Evolutionary conservation across 1,284 basidiomycete genomes (phyloP).

Genomic region (Apiotrichum sp.): DNA sequence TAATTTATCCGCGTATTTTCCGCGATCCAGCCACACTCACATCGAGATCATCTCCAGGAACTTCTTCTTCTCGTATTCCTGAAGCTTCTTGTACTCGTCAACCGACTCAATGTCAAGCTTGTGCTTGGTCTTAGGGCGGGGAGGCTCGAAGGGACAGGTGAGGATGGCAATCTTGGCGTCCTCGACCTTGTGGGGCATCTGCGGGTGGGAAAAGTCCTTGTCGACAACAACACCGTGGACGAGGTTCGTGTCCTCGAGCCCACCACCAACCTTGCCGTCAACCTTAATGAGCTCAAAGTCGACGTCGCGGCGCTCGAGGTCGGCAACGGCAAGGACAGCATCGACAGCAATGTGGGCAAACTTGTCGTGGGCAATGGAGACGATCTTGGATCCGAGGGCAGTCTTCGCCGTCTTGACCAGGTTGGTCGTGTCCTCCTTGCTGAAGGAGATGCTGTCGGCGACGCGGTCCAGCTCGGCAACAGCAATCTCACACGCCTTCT

Average conservation of each 20-base stretch:
- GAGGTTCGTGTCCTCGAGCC: slow-evolving; percentile 80
- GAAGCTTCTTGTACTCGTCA: slow-evolving; percentile 94
- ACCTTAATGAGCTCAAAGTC: slow-evolving; percentile 99
- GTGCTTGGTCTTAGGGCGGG: slow-evolving; percentile 98
- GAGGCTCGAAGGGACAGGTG: slow-evolving; percentile 98
- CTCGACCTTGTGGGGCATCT: slow-evolving; percentile 84
- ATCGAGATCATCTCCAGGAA: slow-evolving; percentile 92
- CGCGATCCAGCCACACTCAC: slow-evolving; percentile 22
- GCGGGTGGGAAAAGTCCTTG: slow-evolving; percentile 99
- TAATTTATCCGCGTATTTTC: too few species aligned
- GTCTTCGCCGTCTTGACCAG: slow-evolving; percentile 94
- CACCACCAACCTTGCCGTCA: slow-evolving; percentile 96
- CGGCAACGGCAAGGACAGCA: slow-evolving; percentile 90
- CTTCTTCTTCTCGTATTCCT: slow-evolving; percentile 92
- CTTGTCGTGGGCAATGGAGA: slow-evolving; percentile 90
- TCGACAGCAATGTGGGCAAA: slow-evolving; percentile 98
- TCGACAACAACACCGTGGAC: slow-evolving; percentile 88
- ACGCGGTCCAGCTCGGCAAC: slow-evolving; percentile 85
- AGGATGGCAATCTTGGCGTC: slow-evolving; percentile 94
- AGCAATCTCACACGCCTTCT: slow-evolving; percentile 84
- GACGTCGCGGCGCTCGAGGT: slow-evolving; percentile 89
- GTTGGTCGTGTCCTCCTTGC: slow-evolving; percentile 72
- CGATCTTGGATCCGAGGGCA: slow-evolving; percentile 94
- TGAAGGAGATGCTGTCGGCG: slow-evolving; percentile 78
- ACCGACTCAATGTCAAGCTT: slow-evolving; percentile 96